These are phyloP conservation scores for Brassica balearica DNA, from an alignment of 441 rosid species.

Conservation along the genomic window DNA sequence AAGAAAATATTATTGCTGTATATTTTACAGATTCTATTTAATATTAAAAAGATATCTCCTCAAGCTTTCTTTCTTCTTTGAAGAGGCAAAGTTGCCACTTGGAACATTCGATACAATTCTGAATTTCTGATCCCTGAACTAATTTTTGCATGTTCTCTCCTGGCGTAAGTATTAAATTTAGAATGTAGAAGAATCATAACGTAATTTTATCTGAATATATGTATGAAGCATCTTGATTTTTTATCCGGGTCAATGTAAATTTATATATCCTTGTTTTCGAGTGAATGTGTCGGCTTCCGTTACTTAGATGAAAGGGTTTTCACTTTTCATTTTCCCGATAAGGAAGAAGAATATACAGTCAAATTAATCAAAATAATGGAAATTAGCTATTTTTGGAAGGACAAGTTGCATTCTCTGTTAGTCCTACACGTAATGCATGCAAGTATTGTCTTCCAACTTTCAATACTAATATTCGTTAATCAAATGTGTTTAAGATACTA, in stretches of 20 bases:
- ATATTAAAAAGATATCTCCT: background rate
- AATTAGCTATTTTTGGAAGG: background rate
- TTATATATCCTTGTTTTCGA: background rate
- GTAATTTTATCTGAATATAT: background rate
- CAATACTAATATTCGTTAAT: constrained; percentile 3
- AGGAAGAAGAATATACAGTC: constrained; percentile 6
- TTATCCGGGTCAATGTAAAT: too few species aligned
- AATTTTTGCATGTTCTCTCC: background rate
- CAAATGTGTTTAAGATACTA: background rate
- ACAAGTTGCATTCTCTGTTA: constrained; percentile 2
- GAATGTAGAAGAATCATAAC: constrained; percentile 18
- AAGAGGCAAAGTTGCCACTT: constrained; percentile 34
- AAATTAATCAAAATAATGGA: background rate
- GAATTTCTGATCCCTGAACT: background rate
- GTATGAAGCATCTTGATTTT: background rate
- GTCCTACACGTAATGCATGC: constrained; percentile 40
- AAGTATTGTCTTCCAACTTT: background rate
- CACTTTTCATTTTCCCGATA: constrained; percentile 4
- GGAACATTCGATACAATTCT: constrained; percentile 8
- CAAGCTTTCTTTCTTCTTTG: constrained; percentile 14
- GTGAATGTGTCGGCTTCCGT: constrained; percentile 27
- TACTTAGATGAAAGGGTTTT: constrained; percentile 28
- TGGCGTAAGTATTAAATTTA: constrained; percentile 4
- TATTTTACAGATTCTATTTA: background rate
- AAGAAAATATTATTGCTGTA: background rate